These are phyloP conservation scores for Barbatosphaeria neglecta DNA, from an alignment of 495 filamentous ascomycete species.

Conservation along the genomic window DNA sequence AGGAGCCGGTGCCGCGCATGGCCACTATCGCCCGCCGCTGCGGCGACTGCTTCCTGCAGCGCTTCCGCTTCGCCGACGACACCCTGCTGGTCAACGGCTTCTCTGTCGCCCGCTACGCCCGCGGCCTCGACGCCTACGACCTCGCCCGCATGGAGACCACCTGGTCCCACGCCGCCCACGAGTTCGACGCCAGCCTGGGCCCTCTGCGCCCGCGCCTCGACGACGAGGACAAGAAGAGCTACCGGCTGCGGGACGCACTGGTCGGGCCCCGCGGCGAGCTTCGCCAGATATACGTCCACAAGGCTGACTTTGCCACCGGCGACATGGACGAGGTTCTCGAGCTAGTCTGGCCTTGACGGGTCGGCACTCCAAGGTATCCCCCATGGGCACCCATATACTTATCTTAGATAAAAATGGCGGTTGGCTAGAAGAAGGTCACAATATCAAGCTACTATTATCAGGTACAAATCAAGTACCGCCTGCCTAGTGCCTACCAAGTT, in stretches of 20 bases:
- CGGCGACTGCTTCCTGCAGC: conserved; percentile 50
- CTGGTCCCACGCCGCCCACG: conserved; percentile 40
- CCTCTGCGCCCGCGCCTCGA: conserved; percentile 27
- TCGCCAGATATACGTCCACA: conserved; percentile 17
- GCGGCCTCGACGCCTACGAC: conserved; percentile 35
- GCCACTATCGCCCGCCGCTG: conserved; percentile 42
- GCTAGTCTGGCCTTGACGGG: conserved; percentile 23
- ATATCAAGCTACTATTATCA: no score
- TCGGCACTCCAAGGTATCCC: no score
- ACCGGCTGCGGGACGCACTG: conserved; percentile 9
- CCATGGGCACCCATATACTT: no score
- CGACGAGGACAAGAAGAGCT: conserved; percentile 23
- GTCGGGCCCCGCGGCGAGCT: conserved; percentile 2
- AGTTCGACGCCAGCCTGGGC: conserved; percentile 42
- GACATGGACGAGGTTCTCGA: conserved; percentile 21
- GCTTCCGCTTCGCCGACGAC: conserved; percentile 48
- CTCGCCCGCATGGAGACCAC: conserved; percentile 50
- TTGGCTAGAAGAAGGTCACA: no score
- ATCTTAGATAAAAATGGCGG: no score
- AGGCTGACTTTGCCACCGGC: conserved; percentile 1
- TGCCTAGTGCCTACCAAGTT: no score
- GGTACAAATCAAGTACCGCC: no score
- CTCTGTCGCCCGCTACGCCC: conserved; percentile 44
- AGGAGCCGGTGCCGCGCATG: conserved; percentile 45
- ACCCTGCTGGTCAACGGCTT: conserved; percentile 53